Evolutionary conservation across 148 eudicot species (phyloP), one percentile per base, ranked within the genome.

Genomic region (Persicaria maculosa): DNA sequence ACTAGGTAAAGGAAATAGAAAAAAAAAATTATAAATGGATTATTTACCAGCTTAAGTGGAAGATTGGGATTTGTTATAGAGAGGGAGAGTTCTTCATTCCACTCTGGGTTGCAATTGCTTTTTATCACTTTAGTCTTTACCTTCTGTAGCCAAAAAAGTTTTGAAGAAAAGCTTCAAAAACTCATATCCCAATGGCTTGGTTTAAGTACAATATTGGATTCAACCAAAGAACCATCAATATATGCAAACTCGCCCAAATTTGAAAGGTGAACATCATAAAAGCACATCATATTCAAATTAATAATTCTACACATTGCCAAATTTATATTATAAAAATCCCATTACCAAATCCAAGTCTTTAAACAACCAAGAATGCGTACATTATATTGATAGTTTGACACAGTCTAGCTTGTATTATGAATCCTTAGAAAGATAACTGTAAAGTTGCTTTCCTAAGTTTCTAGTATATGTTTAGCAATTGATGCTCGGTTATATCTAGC

Each of bases 11-110:
- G 31, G 15, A 10, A 4, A 9, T 8, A 9, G 7, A 75, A 36
- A 47, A 68, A 36, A 15, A 68, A 72, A 64, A 4, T 11, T 8
- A 7, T 1, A 19, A 48, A 6, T n/a, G 3, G 72, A 71, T 71
- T 9, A 78, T 85, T 73, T 79, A 90, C 97, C 36, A 93, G 77
- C 44, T 65, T 68, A 50, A 92, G 76, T 44, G 91, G 93, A 64
- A 74, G 62, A 71, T 75, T 76, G 6, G 86, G 80, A 54, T 88
- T 87, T 17, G 73, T 16, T 48, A 92, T 61, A 11, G 88, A 83
- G 19, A 92, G 87, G 17, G 93, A 87, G 43, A 90, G 73, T 72
- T 92, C 88, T 57, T 92, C 97, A 53, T 92, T 81, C 97, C 97
- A 92, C 72, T 65, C 88, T 6, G 97, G 97, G 76, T 92, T 92